Percentiles rank a stretch among this genome's conserved stretches.
phyloP scores from a whole-genome alignment of 2,329 filamentous ascomycete genomes.

The Zopfia rhizophila region DNA sequence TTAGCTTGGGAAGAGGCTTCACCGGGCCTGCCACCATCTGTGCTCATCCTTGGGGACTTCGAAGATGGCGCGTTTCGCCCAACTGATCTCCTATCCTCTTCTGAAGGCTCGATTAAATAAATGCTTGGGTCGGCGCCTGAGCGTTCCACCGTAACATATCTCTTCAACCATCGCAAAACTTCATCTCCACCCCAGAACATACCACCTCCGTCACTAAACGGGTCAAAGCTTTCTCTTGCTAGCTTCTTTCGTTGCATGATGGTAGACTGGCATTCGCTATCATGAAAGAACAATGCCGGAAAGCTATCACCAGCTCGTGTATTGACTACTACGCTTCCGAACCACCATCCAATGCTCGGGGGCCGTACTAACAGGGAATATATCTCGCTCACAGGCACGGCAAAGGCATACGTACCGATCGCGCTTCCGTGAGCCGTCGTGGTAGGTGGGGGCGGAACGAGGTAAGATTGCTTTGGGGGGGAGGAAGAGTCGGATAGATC shows the following conservation, averaged over 20 bases:
- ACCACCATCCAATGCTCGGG: conserved; percentile 98
- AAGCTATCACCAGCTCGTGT: conserved; percentile 90
- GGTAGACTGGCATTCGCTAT: conserved; percentile 94
- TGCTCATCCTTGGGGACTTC: conserved; percentile 43
- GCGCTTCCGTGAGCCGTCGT: conserved; percentile 78
- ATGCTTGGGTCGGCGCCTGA: conserved; percentile 89
- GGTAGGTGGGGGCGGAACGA: conserved; percentile 91
- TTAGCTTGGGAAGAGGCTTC: conserved; percentile 43
- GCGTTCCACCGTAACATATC: conserved; percentile 84
- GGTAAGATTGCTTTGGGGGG: conserved; percentile 84
- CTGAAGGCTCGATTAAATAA: conserved; percentile 87
- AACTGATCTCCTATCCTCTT: conserved; percentile 86
- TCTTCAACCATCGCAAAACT: conserved; percentile 87
- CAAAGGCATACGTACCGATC: conserved; percentile 86
- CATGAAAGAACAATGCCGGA: conserved; percentile 96
- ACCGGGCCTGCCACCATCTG: conserved; percentile 28
- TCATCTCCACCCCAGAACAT: conserved; percentile 99
- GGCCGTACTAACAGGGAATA: conserved; percentile 91
- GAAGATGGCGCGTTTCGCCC: conserved; percentile 66
- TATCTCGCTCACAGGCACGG: conserved; percentile 87
- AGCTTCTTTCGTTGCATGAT: conserved; percentile 92
- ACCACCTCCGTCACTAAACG: conserved; percentile 83
- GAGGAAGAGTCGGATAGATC: conserved; percentile 85
- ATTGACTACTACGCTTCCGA: conserved; percentile 94
- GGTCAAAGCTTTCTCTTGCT: conserved; percentile 86